phyloP scores from a whole-genome alignment of 2,329 filamentous ascomycete genomes.

The Xylaria sp. region DNA sequence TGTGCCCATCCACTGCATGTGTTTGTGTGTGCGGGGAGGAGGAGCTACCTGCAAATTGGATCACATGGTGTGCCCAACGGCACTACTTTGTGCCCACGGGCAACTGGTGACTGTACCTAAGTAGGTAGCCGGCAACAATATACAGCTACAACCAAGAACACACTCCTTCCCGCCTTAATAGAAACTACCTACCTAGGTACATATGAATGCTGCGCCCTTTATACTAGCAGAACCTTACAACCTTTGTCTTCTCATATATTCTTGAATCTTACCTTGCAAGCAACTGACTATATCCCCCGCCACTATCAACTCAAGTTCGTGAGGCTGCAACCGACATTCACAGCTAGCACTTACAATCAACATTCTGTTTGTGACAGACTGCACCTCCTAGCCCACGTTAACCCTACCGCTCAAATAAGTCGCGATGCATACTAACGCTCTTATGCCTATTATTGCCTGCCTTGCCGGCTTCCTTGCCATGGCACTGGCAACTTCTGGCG shows the following conservation, averaged over 20 bases:
- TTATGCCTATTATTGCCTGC: slow-evolving; percentile 10
- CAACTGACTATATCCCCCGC: not conserved
- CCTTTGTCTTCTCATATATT: not conserved
- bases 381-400: not conserved
- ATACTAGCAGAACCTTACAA: no score
- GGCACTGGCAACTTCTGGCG: slow-evolving; percentile 18
- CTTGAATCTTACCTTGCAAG: not conserved
- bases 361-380: not conserved
- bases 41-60: slow-evolving; percentile 4
- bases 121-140: not conserved
- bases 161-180: not conserved
- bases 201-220: not conserved
- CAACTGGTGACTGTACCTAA: slow-evolving; percentile 1
- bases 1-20: not conserved
- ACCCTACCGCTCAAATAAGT: slow-evolving; percentile 1
- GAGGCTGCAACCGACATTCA: not conserved
- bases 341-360: not conserved
- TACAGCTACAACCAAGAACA: not conserved
- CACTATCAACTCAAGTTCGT: no score
- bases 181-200: no score
- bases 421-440: slow-evolving; percentile 23
- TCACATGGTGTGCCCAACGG: slow-evolving; percentile 6
- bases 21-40: not conserved
- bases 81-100: not conserved
- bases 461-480: slow-evolving; percentile 24